Percentiles rank a stretch among this genome's conserved stretches.
These are phyloP conservation scores for Pichia sp. DNA, from an alignment of 1,139 yeast species.

Conservation along the genomic window DNA sequence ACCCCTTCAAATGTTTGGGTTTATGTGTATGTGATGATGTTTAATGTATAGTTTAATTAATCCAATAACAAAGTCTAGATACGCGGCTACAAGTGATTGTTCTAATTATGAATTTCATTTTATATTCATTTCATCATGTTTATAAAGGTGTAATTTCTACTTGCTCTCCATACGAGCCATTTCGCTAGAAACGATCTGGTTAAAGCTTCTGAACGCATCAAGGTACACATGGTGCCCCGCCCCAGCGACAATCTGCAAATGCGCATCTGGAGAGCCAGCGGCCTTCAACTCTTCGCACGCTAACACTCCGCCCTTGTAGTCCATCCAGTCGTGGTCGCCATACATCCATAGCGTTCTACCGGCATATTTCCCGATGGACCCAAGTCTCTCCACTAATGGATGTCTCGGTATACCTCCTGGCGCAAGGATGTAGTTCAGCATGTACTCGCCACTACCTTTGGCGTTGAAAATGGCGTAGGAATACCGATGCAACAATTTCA, in stretches of 20 bases:
- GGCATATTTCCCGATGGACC: constrained; percentile 30
- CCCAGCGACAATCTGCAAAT: constrained; percentile 43
- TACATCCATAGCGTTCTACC: constrained; percentile 59
- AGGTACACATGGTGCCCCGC: constrained; percentile 71
- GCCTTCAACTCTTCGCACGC: constrained; percentile 39
- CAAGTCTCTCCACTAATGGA: constrained; percentile 48
- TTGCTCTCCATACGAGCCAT: constrained; percentile 33
- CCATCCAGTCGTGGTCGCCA: constrained; percentile 81
- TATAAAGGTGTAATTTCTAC: too few relatives aligned
- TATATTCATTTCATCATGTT: too few relatives aligned
- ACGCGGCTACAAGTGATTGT: too few relatives aligned
- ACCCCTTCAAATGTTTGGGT: background rate
- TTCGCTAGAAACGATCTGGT: constrained; percentile 44
- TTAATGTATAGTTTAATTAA: constrained; percentile 1
- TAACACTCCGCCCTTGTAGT: constrained; percentile 49
- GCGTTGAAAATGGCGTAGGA: constrained; percentile 68
- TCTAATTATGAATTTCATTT: too few relatives aligned
- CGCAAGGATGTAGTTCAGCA: constrained; percentile 60
- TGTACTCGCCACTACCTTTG: constrained; percentile 72
- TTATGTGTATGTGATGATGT: background rate
- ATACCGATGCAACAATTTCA: constrained; percentile 51
- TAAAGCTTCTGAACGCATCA: constrained; percentile 53
- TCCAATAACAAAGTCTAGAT: background rate
- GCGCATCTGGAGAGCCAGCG: constrained; percentile 24
- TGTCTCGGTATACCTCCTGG: constrained; percentile 73